phyloP scores from a whole-genome alignment of 129 eudicot species.

The Pseudognaphalium luteoalbum region DNA sequence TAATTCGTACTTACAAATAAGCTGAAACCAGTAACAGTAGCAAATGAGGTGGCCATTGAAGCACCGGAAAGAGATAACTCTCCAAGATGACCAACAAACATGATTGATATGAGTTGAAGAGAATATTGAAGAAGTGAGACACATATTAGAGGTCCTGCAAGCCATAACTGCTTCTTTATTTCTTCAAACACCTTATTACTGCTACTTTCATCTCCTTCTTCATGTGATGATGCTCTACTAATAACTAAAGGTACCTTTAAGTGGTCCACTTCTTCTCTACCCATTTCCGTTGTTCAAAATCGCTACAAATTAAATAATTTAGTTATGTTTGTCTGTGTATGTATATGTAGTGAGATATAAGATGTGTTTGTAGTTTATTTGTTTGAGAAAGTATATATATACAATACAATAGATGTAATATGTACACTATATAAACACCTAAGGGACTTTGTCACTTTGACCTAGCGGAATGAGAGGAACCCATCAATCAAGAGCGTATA shows the following conservation, averaged over 20 bases:
- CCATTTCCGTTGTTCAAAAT: constrained; percentile 10
- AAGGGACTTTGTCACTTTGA: too few relatives aligned
- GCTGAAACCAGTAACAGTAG: constrained; percentile 75
- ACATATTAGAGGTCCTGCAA: constrained; percentile 73
- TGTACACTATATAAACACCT: too few relatives aligned
- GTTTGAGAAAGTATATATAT: too few relatives aligned
- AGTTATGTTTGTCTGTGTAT: neutral
- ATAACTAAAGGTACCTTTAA: constrained; percentile 10
- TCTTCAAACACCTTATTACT: constrained; percentile 33
- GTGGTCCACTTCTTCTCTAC: constrained; percentile 20
- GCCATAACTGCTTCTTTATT: constrained; percentile 62
- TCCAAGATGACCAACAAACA: constrained; percentile 91
- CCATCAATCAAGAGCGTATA: too few relatives aligned
- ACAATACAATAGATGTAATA: neutral
- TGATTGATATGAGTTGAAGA: constrained; percentile 62
- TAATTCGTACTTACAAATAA: constrained; percentile 46
- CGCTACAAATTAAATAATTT: neutral
- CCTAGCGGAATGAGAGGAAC: too few relatives aligned
- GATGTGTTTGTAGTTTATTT: neutral
- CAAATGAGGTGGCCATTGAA: constrained; percentile 83
- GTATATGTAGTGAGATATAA: neutral
- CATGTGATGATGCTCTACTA: neutral
- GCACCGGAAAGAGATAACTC: constrained; percentile 80
- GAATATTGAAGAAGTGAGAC: constrained; percentile 64
- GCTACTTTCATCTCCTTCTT: constrained; percentile 5